phyloP scores from a whole-genome alignment of 2,329 filamentous ascomycete species.

The Aspergillus sp. region DNA sequence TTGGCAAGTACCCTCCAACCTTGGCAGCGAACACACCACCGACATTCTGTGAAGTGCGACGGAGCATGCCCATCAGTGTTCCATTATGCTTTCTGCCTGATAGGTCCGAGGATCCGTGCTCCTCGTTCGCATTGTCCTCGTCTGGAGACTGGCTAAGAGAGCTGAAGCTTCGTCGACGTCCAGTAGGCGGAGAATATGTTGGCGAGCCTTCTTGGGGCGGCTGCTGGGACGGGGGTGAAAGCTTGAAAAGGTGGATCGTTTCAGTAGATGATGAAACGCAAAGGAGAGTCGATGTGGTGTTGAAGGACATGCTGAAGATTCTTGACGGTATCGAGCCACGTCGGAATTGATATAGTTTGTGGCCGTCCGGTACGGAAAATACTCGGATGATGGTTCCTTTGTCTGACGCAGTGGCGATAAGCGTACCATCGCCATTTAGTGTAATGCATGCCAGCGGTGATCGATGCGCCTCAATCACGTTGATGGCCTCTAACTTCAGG shows the following conservation, averaged over 20 bases:
- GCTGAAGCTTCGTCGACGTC: constrained; percentile 26
- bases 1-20: constrained; percentile 87
- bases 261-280: constrained; percentile 96
- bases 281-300: constrained; percentile 85
- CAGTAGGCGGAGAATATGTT: constrained; percentile 24
- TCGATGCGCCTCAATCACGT: constrained; percentile 92
- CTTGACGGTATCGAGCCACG: constrained; percentile 92
- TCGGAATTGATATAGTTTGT: constrained; percentile 94
- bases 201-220: constrained; percentile 24
- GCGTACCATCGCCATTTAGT: constrained; percentile 86
- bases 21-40: constrained; percentile 84
- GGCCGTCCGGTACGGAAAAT: constrained; percentile 84
- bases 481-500: constrained; percentile 83
- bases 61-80: constrained; percentile 83
- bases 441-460: constrained; percentile 88
- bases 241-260: constrained; percentile 93
- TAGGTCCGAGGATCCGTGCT: constrained; percentile 34
- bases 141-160: constrained; percentile 28
- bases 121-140: constrained; percentile 31
- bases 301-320: constrained; percentile 99
- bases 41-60: constrained; percentile 93
- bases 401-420: constrained; percentile 92
- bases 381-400: constrained; percentile 97
- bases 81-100: constrained; percentile 58
- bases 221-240: constrained; percentile 49